These are phyloP conservation scores for Trichophyton simii DNA, from an alignment of 2,329 filamentous ascomycete genomes.

Conservation along the genomic window DNA sequence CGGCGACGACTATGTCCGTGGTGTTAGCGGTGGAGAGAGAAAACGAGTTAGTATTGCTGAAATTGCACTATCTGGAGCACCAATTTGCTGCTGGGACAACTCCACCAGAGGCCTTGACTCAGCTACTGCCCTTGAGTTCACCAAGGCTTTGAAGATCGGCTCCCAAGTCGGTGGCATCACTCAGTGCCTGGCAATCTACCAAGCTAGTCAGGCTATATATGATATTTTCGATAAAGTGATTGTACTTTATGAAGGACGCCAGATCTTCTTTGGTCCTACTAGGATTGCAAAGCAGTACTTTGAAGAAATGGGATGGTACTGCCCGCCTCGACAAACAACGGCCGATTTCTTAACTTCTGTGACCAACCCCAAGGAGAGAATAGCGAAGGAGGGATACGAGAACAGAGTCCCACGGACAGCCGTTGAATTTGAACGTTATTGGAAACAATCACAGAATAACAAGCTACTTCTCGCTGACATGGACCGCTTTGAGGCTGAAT, in stretches of 20 bases:
- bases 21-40: conserved; percentile 49
- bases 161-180: conserved; percentile 39
- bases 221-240: conserved; percentile 62
- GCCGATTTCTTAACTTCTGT: conserved; percentile 59
- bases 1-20: conserved; percentile 46
- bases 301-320: conserved; percentile 54
- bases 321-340: conserved; percentile 53
- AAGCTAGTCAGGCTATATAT: conserved; percentile 40
- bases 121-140: conserved; percentile 48
- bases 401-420: conserved; percentile 50
- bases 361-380: conserved; percentile 51
- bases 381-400: conserved; percentile 46
- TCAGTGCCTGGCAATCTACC: conserved; percentile 48
- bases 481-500: conserved; percentile 19
- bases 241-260: conserved; percentile 62
- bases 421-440: conserved; percentile 51
- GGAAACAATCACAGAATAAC: conserved; percentile 29
- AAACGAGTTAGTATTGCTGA: conserved; percentile 44
- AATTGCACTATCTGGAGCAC: conserved; percentile 26
- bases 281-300: conserved; percentile 52
- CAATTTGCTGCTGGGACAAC: conserved; percentile 34
- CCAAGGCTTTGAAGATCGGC: conserved; percentile 39
- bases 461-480: conserved; percentile 25
- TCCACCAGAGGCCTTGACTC: conserved; percentile 42
- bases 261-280: conserved; percentile 63